Evolutionary conservation across 371 early-diverging fungal genomes (phyloP).

Genomic region (Mortierella sp.): DNA sequence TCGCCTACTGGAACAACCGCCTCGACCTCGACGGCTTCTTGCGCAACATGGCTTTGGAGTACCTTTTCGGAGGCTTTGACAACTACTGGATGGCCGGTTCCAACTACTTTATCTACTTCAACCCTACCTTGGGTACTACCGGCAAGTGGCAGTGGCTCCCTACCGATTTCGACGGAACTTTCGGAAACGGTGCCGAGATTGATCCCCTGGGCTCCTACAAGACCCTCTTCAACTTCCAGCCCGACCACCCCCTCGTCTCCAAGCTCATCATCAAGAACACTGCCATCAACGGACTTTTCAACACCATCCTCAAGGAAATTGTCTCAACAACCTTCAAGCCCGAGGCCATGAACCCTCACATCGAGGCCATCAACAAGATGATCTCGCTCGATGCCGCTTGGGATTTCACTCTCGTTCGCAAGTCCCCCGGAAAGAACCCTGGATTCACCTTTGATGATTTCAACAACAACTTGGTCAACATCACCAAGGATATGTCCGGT

Average conservation of each 20-base stretch:
- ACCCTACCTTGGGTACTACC: constrained; percentile 31
- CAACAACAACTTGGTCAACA: constrained; percentile 56
- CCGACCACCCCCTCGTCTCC: constrained; percentile 54
- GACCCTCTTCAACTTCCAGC: constrained; percentile 34
- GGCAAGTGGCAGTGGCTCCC: constrained; percentile 61
- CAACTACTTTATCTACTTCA: constrained; percentile 57
- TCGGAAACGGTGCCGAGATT: constrained; percentile 62
- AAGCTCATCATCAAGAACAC: constrained; percentile 54
- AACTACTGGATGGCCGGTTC: constrained; percentile 60
- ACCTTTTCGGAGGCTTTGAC: constrained; percentile 65
- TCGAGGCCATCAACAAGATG: constrained; percentile 63
- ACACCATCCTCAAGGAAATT: constrained; percentile 63
- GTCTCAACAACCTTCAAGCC: constrained; percentile 71
- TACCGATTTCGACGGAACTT: constrained; percentile 67
- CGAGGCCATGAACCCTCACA: constrained; percentile 53
- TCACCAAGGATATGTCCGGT: constrained; percentile 46
- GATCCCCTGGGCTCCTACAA: constrained; percentile 43
- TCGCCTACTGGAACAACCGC: constrained; percentile 46
- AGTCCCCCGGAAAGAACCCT: constrained; percentile 62
- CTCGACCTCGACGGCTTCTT: constrained; percentile 58
- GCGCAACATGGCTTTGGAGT: constrained; percentile 68
- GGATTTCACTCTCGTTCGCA: constrained; percentile 60
- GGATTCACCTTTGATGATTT: constrained; percentile 62
- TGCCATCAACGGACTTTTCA: constrained; percentile 57
- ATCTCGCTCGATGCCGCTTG: constrained; percentile 67